Base-by-base conservation (phyloP, 441 rosid genomes). In the Euphorbia neoarborescens region DNA sequence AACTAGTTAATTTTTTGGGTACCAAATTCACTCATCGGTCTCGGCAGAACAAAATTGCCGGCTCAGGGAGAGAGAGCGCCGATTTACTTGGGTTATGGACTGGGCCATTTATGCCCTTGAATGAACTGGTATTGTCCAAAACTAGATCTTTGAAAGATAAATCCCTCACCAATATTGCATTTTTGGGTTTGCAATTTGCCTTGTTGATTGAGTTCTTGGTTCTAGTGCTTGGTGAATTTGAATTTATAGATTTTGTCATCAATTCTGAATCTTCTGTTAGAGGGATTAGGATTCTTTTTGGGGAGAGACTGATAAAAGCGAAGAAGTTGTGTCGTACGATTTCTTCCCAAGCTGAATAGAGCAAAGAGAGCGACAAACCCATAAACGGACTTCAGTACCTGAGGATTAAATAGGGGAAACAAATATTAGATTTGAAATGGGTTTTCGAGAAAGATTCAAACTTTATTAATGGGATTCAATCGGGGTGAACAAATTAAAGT, bases 1-100 rank as follows among this genome's bases (percentile, higher is more conserved):
- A n/a, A n/a, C n/a, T n/a, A n/a, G n/a, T n/a, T n/a, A n/a, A n/a
- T n/a, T n/a, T n/a, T n/a, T n/a, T n/a, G n/a, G n/a, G n/a, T n/a
- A n/a, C n/a, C 89, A 30, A 86, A 90, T 77, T 89, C 97, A 59
- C 84, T 78, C 6, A 75, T 82, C 0, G 97, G 93, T 68, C 85
- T 85, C 0, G 96, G 97, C 15, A 86, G 60, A 84, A 87, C 64
- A 77, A 70, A 25, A 84, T 68, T 28, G 76, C 79, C 0, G 94
- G 90, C 50, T 60, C 74, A 0, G 95, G 92, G 38, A 86, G 71
- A 65, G 84, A 78, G 25, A 84, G 71, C 12, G 84, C 76, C 35
- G 88, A 66, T 53, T 63, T 27, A 6, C 0, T 48, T 5, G 76
- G 54, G 8, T 71, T 51, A 7, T 35, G 69, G 58, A 54, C 69